A percentile compares a stretch with the other conserved stretches of the same genome.
Evolutionary conservation across 768 basidiomycete genomes (phyloP).

Genomic region (Suillus plorans): DNA sequence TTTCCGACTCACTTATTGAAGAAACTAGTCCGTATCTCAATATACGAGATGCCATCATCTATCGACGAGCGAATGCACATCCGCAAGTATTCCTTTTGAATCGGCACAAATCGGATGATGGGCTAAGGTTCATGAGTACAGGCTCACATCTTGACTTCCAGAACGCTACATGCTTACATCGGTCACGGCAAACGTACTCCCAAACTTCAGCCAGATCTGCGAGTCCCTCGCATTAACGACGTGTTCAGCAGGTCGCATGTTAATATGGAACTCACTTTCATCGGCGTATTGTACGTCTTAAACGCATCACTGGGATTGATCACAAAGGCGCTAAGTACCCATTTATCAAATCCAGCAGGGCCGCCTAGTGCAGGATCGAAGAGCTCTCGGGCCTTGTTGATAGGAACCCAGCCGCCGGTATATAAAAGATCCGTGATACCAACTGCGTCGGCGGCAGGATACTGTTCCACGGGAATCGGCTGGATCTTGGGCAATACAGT

Average conservation of each 20-base stretch:
- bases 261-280: slow-evolving; percentile 30
- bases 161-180: slow-evolving; percentile 21
- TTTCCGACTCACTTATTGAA: slow-evolving; percentile 28
- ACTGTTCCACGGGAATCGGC: slow-evolving; percentile 28
- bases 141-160: slow-evolving; percentile 23
- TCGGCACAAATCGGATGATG: slow-evolving; percentile 25
- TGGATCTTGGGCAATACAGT: slow-evolving; percentile 35
- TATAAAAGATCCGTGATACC: slow-evolving; percentile 32
- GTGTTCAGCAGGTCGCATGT: background rate
- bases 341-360: slow-evolving; percentile 41
- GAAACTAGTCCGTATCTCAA: slow-evolving; percentile 43
- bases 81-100: slow-evolving; percentile 16
- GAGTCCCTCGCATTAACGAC: background rate
- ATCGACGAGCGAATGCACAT: slow-evolving; percentile 40
- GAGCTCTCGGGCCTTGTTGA: slow-evolving; percentile 33
- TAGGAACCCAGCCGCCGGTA: slow-evolving; percentile 34
- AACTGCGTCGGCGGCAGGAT: slow-evolving; percentile 11
- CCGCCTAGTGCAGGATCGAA: slow-evolving; percentile 38
- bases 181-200: slow-evolving; percentile 18
- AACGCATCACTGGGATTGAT: slow-evolving; percentile 47
- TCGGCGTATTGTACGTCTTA: slow-evolving; percentile 40
- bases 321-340: slow-evolving; percentile 36
- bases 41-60: slow-evolving; percentile 46
- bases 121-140: slow-evolving; percentile 27
- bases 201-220: slow-evolving; percentile 25